A percentile compares a stretch with the other conserved stretches of the same genome.
Conservation (phyloP, 23 red algal genomes). For the Pyropia yezoensis region DNA sequence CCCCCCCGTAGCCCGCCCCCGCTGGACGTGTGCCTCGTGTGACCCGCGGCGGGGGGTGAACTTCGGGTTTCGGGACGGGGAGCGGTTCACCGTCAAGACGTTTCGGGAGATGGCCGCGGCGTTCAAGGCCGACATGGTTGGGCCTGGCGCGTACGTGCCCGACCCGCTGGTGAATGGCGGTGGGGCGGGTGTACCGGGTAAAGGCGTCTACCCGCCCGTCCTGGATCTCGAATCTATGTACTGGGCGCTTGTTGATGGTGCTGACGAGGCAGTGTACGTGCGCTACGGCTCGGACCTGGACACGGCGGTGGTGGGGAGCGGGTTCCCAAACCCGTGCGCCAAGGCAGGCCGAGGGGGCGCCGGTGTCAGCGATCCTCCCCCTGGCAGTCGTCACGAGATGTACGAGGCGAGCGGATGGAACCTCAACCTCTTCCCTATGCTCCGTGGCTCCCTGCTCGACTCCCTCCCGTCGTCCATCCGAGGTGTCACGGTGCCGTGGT, state of each 20-base stretch:
- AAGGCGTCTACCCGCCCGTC: too few species aligned
- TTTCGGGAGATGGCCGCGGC: too few species aligned
- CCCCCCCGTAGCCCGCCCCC: background rate
- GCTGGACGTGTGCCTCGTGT: too few species aligned
- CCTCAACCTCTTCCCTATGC: slow-evolving; percentile 42
- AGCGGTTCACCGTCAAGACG: too few species aligned
- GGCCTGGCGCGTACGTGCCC: too few species aligned
- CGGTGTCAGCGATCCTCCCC: too few species aligned
- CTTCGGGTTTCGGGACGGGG: too few species aligned
- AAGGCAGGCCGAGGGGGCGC: background rate
- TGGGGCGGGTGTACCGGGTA: too few species aligned
- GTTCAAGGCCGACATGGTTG: too few species aligned
- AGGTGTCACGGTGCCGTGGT: slow-evolving; percentile 40
- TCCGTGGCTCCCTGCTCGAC: slow-evolving; percentile 27
- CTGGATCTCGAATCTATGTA: slow-evolving; percentile 3
- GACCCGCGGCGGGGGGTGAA: too few species aligned
- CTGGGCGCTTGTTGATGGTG: slow-evolving; percentile 33
- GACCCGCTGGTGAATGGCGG: too few species aligned
- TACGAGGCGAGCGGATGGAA: slow-evolving; percentile 40
- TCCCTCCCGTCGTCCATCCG: slow-evolving; percentile 11
- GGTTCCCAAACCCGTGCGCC: slow-evolving; percentile 22
- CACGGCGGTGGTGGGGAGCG: slow-evolving; percentile 22
- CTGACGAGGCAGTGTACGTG: slow-evolving; percentile 21
- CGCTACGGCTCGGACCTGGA: slow-evolving; percentile 42
- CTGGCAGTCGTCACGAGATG: background rate